Evolutionary conservation across 805 yeast species (phyloP), one percentile per base, ranked within the genome.

Genomic region (Blastobotrys terrestris): DNA sequence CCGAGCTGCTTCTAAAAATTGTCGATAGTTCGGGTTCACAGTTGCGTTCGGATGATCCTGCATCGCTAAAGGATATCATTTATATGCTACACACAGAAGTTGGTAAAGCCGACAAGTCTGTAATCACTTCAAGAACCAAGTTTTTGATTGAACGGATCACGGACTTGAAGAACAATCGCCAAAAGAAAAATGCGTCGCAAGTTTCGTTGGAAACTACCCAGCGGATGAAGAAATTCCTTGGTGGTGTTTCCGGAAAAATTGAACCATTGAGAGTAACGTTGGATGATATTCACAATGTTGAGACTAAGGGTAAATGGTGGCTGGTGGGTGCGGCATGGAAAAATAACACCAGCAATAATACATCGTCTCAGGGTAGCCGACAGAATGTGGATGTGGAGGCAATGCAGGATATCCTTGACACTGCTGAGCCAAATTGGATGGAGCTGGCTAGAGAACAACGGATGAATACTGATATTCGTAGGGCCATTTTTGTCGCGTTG

Each of bases 301-400:
- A 84, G 13, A 79, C 84, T 0, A 81, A 82, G 58, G 99, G 99
- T 53, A 94, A 92, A 69, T 94, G 99, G 99, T 94, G 99, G 99
- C 74, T 94, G 31, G 92, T 94, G 31, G 99, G 99, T 48, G 87
- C 98, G 1, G 96, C 99, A 0, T 94, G 97, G 97, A 87, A 82
- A 63, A 97, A 96, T 2, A 71, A 73, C 52, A 74, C 69, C 44
- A 26, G 19, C 5, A 15, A 16, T 1, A 57, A 50, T 14, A n/a
- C 44, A 5, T 44, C 46, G 21, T 8, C 15, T 13, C 13, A 14
- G 8, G 8, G 20, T 13, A 43, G 43, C 16, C 22, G 49, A 3
- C 59, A 15, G 55, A 63, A 64, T 1, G 72, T 71, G 2, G 77
- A 77, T 49, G 64, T 72, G 2, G 69, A 67, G 2, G 75, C 77